These are phyloP conservation scores for Elongisporangium undulatum DNA, from an alignment of 352 stramenopile genomes.

Conservation along the genomic window DNA sequence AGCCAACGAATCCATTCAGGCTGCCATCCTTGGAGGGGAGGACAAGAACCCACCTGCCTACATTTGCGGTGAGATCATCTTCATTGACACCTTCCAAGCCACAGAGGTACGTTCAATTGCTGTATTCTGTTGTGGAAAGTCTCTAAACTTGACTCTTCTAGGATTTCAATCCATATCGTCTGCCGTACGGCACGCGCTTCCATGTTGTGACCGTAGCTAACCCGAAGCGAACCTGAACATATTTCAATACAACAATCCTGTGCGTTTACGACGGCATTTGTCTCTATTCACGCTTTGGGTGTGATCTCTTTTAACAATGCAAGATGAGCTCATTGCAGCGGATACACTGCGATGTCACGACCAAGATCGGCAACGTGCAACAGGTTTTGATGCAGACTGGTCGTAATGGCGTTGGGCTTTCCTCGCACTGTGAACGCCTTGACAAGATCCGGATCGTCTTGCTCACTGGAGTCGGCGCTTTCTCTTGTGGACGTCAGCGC, in stretches of 20 bases:
- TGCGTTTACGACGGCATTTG: neutral
- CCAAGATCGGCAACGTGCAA: conserved; percentile 47
- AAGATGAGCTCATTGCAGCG: conserved; percentile 23
- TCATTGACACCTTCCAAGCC: conserved; percentile 80
- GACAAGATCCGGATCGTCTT: conserved; percentile 31
- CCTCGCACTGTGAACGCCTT: conserved; percentile 35
- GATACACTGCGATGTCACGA: conserved; percentile 44
- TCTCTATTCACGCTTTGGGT: neutral
- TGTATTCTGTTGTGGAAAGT: neutral
- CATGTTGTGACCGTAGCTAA: conserved; percentile 78
- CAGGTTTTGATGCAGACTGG: conserved; percentile 41
- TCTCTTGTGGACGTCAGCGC: conserved; percentile 20
- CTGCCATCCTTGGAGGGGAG: conserved; percentile 43
- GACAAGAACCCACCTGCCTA: conserved; percentile 66
- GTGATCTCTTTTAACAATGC: neutral
- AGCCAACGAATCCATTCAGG: conserved; percentile 75
- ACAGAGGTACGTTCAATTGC: conserved; percentile 46
- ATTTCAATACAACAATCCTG: neutral
- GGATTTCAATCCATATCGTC: conserved; percentile 81
- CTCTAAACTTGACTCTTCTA: conserved; percentile 17
- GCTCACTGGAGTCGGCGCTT: conserved; percentile 1
- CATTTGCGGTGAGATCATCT: conserved; percentile 81
- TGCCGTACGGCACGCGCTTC: conserved; percentile 71
- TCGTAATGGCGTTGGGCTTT: conserved; percentile 57
- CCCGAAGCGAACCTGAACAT: conserved; percentile 51